phyloP scores from a whole-genome alignment of 169 alveolate species.

The Amoebophrya sp. region DNA sequence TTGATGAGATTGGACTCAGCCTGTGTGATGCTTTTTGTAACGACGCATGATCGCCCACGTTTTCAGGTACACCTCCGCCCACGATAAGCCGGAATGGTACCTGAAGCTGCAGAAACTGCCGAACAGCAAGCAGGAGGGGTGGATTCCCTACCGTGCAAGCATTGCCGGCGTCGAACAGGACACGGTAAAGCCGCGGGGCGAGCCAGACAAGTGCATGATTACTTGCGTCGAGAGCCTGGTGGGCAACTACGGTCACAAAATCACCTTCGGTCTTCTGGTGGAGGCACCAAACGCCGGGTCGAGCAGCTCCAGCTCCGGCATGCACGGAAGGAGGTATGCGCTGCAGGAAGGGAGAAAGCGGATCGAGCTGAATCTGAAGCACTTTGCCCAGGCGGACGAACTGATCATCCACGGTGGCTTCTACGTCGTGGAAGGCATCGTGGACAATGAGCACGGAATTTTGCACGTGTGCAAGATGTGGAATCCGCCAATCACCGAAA shows the following conservation, averaged over 20 bases:
- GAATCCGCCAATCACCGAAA: background rate
- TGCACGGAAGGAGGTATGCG: background rate
- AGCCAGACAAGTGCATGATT: background rate
- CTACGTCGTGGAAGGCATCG: background rate
- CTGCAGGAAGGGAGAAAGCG: background rate
- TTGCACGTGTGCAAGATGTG: background rate
- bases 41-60: too few species aligned
- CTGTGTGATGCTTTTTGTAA: too few species aligned
- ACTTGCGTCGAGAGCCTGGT: background rate
- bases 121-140: background rate
- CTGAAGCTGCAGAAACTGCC: background rate
- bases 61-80: background rate
- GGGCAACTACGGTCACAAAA: background rate
- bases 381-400: background rate
- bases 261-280: background rate
- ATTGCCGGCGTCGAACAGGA: background rate
- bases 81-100: background rate
- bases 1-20: too few species aligned
- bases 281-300: background rate
- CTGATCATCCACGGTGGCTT: background rate
- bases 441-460: background rate
- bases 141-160: background rate
- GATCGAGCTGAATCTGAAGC: background rate
- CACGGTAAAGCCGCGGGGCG: background rate
- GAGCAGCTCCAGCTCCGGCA: too few species aligned